Base-by-base conservation (phyloP, 148 eudicot species). In the Fallopia convolvulus region DNA sequence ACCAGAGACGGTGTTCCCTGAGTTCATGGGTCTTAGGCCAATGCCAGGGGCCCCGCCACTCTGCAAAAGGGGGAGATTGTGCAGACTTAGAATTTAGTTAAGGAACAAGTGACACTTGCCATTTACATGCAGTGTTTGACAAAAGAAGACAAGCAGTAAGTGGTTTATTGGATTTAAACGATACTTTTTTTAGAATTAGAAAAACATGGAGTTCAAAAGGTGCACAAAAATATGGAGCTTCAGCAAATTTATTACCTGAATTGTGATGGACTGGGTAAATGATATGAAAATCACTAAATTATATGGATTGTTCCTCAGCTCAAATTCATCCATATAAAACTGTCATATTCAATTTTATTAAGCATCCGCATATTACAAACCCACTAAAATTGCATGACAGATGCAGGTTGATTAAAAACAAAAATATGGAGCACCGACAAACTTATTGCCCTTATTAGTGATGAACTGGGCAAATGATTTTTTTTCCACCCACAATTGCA, bases 21-120 rank as follows among this genome's bases (percentile, higher is more conserved):
- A 85, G 84, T 86, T 90, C 74, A 82, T 60, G 76, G 85, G 81
- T 74, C 89, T 82, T 76, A 79, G 70, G 81, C 88, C 87, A 68
- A 82, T 77, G 76, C 84, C 86, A 70, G 90, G 81, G 75, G 85
- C 79, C 61, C 85, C 86, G 46, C 78, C 79, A 79, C 78, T 53
- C 77, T 75, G 63, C 17, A 23, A 71, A 41, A 70, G 8, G 32
- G 20, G 20, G 3, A 4, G 21, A 10, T 2, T 3, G 7, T 18
- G 7, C 8, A 7, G 26, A 26, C 13, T 60, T 33, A 60, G 33
- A 60, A 60, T 8, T 2, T 60, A 21, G 12, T 8, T 21, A 2
- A 60, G 68, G 32, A 60, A 26, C 68, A 60, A 60, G 68, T 8
- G 60, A 0, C 3, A 21, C 68, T 60, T 23, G 32, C 68, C 33